phyloP scores from a whole-genome alignment of 495 filamentous ascomycete genomes.

The Daldinia grandis region DNA sequence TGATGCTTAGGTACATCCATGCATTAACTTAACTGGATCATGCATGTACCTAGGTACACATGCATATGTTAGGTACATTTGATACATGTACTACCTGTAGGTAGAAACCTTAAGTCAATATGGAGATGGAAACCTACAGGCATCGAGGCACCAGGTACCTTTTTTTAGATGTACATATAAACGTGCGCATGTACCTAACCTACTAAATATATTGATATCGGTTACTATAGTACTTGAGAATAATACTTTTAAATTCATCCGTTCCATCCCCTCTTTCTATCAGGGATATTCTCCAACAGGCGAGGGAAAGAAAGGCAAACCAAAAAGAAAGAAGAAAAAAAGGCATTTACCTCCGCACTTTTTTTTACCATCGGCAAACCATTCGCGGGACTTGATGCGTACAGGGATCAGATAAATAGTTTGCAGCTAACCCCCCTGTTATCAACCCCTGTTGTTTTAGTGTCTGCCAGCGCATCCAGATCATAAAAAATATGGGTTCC shows the following conservation, averaged over 20 bases:
- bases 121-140: too few relatives aligned
- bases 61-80: neutral
- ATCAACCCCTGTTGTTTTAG: conserved; percentile 23
- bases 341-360: conserved; percentile 23
- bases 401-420: conserved; percentile 38
- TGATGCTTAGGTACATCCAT: conserved; percentile 1
- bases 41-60: neutral
- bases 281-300: neutral
- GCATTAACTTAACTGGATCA: neutral
- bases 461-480: conserved; percentile 36
- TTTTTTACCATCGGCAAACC: conserved; percentile 29
- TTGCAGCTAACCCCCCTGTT: conserved; percentile 36
- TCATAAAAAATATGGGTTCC: conserved; percentile 6
- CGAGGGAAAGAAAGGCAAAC: neutral
- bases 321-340: neutral
- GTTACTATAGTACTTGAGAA: neutral
- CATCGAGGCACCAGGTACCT: neutral
- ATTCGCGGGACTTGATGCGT: conserved; percentile 36
- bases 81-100: neutral
- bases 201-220: too few relatives aligned
- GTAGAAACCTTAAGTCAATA: too few relatives aligned
- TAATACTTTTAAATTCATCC: neutral
- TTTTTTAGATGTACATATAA: neutral
- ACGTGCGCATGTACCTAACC: neutral
- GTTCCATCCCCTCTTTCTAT: neutral